These are phyloP conservation scores for Clarireedia hainanense DNA, from an alignment of 2,329 filamentous ascomycete species.

Conservation along the genomic window DNA sequence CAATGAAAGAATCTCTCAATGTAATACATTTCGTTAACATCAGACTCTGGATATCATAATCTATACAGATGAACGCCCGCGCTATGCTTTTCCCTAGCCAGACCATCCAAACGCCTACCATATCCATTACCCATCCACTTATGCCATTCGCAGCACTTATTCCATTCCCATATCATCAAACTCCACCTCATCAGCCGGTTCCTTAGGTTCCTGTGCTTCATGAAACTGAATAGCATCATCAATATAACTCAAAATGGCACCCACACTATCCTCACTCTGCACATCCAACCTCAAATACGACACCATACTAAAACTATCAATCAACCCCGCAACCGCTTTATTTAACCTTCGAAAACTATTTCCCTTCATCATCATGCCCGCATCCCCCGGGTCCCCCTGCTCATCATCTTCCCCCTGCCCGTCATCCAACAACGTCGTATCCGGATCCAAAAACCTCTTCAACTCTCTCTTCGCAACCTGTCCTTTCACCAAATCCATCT, in stretches of 20 bases:
- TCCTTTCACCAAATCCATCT: constrained; percentile 94
- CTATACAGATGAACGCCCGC: constrained; percentile 10
- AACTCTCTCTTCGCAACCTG: constrained; percentile 81
- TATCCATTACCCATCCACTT: constrained; percentile 1
- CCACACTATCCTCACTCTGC: constrained; percentile 87
- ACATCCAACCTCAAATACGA: constrained; percentile 86
- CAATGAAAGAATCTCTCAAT: background rate
- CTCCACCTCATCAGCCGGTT: constrained; percentile 61
- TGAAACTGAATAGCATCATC: constrained; percentile 92
- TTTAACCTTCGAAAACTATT: constrained; percentile 77
- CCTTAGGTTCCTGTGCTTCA: constrained; percentile 84
- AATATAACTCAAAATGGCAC: constrained; percentile 78
- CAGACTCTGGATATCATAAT: background rate
- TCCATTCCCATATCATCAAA: constrained; percentile 33
- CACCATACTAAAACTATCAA: constrained; percentile 98
- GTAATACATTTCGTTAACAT: background rate
- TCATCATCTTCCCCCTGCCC: constrained; percentile 38
- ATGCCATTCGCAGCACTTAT: constrained; percentile 11
- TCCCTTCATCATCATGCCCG: constrained; percentile 70
- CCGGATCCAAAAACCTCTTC: constrained; percentile 83
- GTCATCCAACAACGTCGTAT: constrained; percentile 65
- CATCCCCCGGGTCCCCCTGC: constrained; percentile 48
- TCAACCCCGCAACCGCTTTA: constrained; percentile 78
- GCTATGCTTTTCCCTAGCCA: constrained; percentile 12
- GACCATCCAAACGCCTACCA: constrained; percentile 5